Evolutionary conservation across 768 basidiomycete species (phyloP).

Genomic region (Coprinopsis strossmayeri): DNA sequence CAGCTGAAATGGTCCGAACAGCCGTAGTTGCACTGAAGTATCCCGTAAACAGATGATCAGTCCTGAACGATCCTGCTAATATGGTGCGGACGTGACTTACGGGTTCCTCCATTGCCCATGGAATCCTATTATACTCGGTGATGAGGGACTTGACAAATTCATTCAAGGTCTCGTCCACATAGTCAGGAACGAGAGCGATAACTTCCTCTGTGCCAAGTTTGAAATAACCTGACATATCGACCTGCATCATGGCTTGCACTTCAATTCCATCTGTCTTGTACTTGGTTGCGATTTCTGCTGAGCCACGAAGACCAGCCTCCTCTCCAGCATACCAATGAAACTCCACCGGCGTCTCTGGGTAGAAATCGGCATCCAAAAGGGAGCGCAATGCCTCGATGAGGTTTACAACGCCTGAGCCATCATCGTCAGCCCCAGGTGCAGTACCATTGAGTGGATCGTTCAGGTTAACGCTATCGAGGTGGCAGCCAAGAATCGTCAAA

Average conservation of each 20-base stretch:
- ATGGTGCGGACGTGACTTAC: conserved; percentile 21
- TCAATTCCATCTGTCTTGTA: conserved; percentile 39
- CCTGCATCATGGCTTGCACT: conserved; percentile 44
- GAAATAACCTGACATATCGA: conserved; percentile 39
- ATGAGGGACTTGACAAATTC: conserved; percentile 38
- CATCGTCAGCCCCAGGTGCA: conserved; percentile 45
- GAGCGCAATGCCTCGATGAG: conserved; percentile 35
- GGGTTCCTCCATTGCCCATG: conserved; percentile 29
- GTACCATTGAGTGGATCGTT: conserved; percentile 30
- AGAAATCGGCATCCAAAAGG: conserved; percentile 31
- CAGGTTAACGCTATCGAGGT: conserved; percentile 37
- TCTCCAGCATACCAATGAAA: conserved; percentile 45
- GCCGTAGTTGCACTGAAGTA: conserved; percentile 28
- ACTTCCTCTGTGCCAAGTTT: conserved; percentile 38
- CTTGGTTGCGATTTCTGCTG: conserved; percentile 44
- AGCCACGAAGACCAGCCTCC: conserved; percentile 41
- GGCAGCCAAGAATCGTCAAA: conserved; percentile 32
- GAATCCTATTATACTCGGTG: conserved; percentile 28
- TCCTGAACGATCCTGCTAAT: not conserved
- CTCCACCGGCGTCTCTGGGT: conserved; percentile 34
- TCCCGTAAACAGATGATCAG: not conserved
- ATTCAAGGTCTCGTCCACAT: conserved; percentile 33
- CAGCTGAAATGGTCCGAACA: conserved; percentile 44
- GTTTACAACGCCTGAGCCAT: conserved; percentile 40
- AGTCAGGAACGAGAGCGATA: conserved; percentile 34